Evolutionary conservation across 2,329 filamentous ascomycete species (phyloP).

Genomic region (Calonectria crousiana): DNA sequence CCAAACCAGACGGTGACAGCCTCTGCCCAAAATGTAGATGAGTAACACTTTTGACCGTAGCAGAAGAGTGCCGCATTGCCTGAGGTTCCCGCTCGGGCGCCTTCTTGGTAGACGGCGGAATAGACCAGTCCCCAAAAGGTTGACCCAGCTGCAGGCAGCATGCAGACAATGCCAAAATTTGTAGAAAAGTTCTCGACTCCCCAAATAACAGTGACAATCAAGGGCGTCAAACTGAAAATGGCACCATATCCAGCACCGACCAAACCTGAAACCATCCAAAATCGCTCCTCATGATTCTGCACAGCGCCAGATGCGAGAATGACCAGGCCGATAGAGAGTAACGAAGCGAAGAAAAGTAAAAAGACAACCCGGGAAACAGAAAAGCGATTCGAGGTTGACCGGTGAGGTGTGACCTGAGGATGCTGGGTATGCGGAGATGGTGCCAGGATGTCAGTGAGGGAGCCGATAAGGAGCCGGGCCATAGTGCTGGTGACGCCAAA

Average conservation of each 20-base stretch:
- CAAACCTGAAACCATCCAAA: conserved; percentile 86
- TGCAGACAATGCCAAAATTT: conserved; percentile 96
- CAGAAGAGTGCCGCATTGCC: conserved; percentile 72
- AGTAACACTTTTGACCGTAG: conserved; percentile 86
- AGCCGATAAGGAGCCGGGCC: conserved; percentile 90
- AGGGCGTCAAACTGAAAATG: conserved; percentile 88
- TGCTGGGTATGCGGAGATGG: conserved; percentile 72
- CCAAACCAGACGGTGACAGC: conserved; percentile 83
- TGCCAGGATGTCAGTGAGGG: conserved; percentile 88
- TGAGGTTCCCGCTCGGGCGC: conserved; percentile 57
- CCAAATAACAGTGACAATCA: conserved; percentile 97
- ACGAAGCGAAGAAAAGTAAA: conserved; percentile 78
- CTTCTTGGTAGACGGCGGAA: conserved; percentile 80
- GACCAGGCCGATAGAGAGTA: conserved; percentile 82
- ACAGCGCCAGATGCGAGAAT: conserved; percentile 81
- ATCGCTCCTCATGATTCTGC: conserved; percentile 81
- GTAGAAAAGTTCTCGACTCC: conserved; percentile 98
- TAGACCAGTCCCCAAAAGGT: conserved; percentile 95
- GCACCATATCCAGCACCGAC: conserved; percentile 95
- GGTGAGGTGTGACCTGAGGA: conserved; percentile 57
- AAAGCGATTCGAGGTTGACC: conserved; percentile 55
- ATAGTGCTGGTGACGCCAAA: conserved; percentile 91
- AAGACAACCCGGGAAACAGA: conserved; percentile 84
- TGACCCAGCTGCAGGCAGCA: conserved; percentile 88
- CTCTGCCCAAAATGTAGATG: conserved; percentile 87